Conservation (phyloP, 768 basidiomycete genomes). For the Pleurotus ostreatus region DNA sequence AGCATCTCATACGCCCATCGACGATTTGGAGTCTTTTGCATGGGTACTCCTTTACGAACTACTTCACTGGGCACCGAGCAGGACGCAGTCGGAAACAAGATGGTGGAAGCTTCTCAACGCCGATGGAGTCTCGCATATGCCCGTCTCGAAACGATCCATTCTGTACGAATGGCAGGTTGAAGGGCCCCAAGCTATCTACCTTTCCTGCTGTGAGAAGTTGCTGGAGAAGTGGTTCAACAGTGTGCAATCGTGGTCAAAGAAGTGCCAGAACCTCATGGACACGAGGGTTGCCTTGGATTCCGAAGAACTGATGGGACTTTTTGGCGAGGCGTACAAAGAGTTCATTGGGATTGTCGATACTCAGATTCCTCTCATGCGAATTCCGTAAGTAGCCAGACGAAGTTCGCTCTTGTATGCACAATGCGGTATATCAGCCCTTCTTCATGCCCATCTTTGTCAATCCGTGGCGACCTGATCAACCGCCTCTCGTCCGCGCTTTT, state of each 20-base stretch:
- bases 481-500: no score
- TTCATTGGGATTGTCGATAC: background rate
- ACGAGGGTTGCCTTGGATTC: background rate
- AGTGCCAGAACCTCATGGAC: background rate
- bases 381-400: no score
- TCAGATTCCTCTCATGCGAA: background rate
- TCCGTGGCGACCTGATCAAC: no score
- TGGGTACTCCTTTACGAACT: conserved; percentile 10
- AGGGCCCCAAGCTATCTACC: background rate
- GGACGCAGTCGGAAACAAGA: background rate
- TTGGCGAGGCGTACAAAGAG: background rate
- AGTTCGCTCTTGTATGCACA: no score
- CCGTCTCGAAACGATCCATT: background rate
- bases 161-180: background rate
- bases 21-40: conserved; percentile 9
- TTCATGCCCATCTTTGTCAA: no score
- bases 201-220: background rate
- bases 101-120: background rate
- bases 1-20: conserved; percentile 6
- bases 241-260: background rate
- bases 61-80: background rate
- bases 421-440: no score
- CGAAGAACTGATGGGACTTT: background rate
- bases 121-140: background rate
- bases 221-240: background rate